Base-by-base conservation (phyloP, 768 basidiomycete genomes). In the Lyophyllum decastes region DNA sequence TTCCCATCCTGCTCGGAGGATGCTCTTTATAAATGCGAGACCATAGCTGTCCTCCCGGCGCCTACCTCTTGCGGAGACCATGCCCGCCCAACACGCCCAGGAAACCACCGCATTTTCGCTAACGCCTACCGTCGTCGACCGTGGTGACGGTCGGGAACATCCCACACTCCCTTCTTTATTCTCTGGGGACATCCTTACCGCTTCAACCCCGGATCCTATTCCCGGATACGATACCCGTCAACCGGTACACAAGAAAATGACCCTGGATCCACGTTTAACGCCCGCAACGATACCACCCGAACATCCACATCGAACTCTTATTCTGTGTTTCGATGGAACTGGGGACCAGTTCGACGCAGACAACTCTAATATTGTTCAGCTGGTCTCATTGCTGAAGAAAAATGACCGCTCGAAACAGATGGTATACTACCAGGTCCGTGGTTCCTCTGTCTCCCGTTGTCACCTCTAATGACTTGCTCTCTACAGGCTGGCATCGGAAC, bases 251-350 rank as follows among this genome's bases (percentile, higher is more conserved):
- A 60, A 49, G 25, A 61, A 67, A 24, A 47, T 27, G 4, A 65
- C 68, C 2, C 49, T 71, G 14, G 67, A 70, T 34, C 63, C 65
- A 49, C 61, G 55, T 0, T 26, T 50, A 26, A 41, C 64, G 4
- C 73, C 74, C 9, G 24, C 58, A 45, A 61, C 75, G 25, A 73
- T 85, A 26, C 83, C 84, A 10, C 76, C 76, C 8, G 59, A 68
- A 7, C 75, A 78, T 54, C 22, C 58, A 3, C 49, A 67, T 21
- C 74, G 83, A 2, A 83, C 79, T 0, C 73, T 85, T 40, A 66
- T 84, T 10, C 66, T 85, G 1, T 84, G 83, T 62, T 84, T 85
- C 59, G 84, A 85, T 65, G 83, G 84, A 2, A 84, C 83, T 1
- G 79, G 80, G 5, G 78, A 82, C 60, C 76, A 82, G 60, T 82